Evolutionary conservation across 352 stramenopile species (phyloP).

Genomic region (Peronosclerospora sorghi): DNA sequence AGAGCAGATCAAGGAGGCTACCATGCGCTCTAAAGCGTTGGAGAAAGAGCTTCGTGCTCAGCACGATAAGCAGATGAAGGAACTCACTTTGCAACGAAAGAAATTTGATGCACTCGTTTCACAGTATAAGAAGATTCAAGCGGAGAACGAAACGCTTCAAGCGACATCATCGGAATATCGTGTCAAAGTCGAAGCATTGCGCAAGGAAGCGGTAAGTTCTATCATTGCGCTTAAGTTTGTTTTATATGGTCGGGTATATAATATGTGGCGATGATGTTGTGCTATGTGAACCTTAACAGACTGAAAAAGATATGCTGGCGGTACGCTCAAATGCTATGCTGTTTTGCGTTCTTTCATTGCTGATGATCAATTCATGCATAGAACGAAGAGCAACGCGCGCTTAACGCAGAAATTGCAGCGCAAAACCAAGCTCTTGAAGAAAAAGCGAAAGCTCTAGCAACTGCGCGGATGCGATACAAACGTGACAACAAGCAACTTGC

Average conservation of each 20-base stretch:
- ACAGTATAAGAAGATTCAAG: constrained; percentile 74
- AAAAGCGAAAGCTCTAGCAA: constrained; percentile 79
- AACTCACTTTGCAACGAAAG: constrained; percentile 60
- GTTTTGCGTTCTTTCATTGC: no score
- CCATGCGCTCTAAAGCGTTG: constrained; percentile 45
- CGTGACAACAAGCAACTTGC: constrained; percentile 78
- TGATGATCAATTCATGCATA: constrained; percentile 10
- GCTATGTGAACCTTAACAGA: constrained; percentile 26
- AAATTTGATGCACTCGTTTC: constrained; percentile 70
- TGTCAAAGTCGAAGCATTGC: constrained; percentile 54
- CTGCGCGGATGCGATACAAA: constrained; percentile 84
- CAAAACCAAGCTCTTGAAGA: constrained; percentile 81
- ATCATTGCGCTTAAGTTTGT: not conserved
- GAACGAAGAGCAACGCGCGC: constrained; percentile 81
- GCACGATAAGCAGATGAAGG: constrained; percentile 66
- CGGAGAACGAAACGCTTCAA: constrained; percentile 74
- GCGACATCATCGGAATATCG: constrained; percentile 48
- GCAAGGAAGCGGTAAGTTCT: constrained; percentile 70
- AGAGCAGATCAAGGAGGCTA: constrained; percentile 82
- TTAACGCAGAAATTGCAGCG: constrained; percentile 75
- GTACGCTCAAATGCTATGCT: constrained; percentile 19
- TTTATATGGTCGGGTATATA: not conserved
- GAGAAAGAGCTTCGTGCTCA: constrained; percentile 63
- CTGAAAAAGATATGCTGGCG: constrained; percentile 79
- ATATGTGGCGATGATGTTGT: constrained; percentile 6